Evolutionary conservation across 2,329 filamentous ascomycete genomes (phyloP), one percentile per base, ranked within the genome.

Genomic region (Paracamarosporium sp.): DNA sequence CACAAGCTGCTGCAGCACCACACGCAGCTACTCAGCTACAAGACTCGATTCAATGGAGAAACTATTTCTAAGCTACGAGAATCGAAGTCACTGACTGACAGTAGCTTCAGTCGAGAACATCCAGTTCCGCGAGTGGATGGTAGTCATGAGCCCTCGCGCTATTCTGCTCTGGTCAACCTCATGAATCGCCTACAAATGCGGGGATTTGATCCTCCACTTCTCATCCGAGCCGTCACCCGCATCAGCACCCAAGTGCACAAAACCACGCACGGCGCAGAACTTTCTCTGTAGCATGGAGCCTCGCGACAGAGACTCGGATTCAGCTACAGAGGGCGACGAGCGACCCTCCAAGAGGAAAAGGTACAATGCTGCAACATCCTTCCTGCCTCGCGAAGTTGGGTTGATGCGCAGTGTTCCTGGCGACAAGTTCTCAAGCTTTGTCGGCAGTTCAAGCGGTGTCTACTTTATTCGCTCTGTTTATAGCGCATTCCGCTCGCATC

Each of bases 401-500:
- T 69, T 85, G 54, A 86, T 86, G 83, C 79, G 84, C 56, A 80
- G 82, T 60, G 74, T 78, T 27, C 78, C 76, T 15, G 78, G 78
- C 27, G 76, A 79, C 28, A 81, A 78, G 22, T 80, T 80, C 3
- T 80, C 83, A 13, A 83, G 81, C 0, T 87, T 87, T 54, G 79
- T 86, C 4, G 85, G 85, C 4, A 86, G 83, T 50, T 82, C 82
- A 15, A 86, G 84, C 57, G 85, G 85, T 1, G 86, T 86, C n/a
- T 80, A 85, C 63, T 86, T 86, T 63, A 83, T 86, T 31, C 80
- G 83, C 5, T 81, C 81, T 20, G 85, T 86, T 1, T 85, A 85
- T 40, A 72, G 80, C 30, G 79, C 82, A 1, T 76, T 86, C 28
- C 70, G 72, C 50, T 66, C 70, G 51, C 58, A 74, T 55, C 55